Evolutionary conservation across 75 land plant genomes (phyloP), one percentile per base, ranked within the genome.

Genomic region (Selaginella tamariscina): DNA sequence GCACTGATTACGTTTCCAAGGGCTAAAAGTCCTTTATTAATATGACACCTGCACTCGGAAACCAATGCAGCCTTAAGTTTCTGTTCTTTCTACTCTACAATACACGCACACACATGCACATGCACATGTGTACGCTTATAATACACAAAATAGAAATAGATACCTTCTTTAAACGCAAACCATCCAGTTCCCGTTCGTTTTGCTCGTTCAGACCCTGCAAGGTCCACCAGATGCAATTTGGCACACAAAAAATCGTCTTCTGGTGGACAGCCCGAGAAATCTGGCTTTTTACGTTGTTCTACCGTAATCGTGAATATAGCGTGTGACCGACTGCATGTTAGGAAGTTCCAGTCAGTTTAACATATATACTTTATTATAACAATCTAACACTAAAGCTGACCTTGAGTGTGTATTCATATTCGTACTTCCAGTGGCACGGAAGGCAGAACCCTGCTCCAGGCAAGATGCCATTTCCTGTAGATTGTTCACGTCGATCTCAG

Each of bases 391-490:
- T 59, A 8, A 9, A 49, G 26, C 8, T 39, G 5, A 92, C 98
- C 98, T 93, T 44, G 98, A 93, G 69, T 82, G 84, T 57, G 88
- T 78, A 81, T 93, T 93, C 98, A 93, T 93, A 72, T 89, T 93
- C 67, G 98, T 93, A 73, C 98, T 93, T 65, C 98, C 98, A n/a
- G 98, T 93, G 44, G 98, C 98, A 56, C 98, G 86, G 68, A 80
- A 83, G 21, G 83, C 32, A 54, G 90, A 87, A 39, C 98, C 98
- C 74, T 93, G 98, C 55, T 89, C 95, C n/a, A 93, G 79, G 32
- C 90, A 93, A 26, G 81, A 74, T 56, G 88, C 84, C 98, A 93
- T 93, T 77, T 93, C 98, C 65, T 84, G 85, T 30, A 82, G 80
- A 57, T 84, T 81, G 13, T 64, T 73, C 11, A 93, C 88, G 77